Evolutionary conservation across 805 yeast species (phyloP), one percentile per base, ranked within the genome.

Genomic region (Hanseniaspora occidentalis): DNA sequence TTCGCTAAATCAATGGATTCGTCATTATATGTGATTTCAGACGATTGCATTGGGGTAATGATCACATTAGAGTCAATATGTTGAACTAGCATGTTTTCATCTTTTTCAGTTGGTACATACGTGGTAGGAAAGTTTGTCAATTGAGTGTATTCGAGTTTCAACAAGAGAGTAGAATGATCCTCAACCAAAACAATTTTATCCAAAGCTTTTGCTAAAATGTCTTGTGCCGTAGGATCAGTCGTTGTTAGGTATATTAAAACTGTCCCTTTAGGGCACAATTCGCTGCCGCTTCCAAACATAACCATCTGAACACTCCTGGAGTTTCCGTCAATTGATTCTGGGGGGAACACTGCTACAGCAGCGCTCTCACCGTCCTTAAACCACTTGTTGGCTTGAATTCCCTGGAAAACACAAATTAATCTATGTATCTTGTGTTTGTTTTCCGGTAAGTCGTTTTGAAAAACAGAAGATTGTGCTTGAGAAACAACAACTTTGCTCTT

Each of bases 361-460:
- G 89, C 79, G 35, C 77, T 70, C 64, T 89, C 97, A 38, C 76
- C 77, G 37, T 82, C 86, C 11, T 77, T 71, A 65, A 88, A 82
- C 97, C 97, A 89, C 64, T 86, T 94, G 39, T 70, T 72, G 65
- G 97, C n/a, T n/a, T n/a, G n/a, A n/a, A n/a, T n/a, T n/a, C n/a
- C n/a, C n/a, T n/a, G n/a, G n/a, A n/a, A n/a, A n/a, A n/a, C n/a
- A n/a, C n/a, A n/a, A 5, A 83, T 75, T 57, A 89, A 61, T 49
- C 96, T 73, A 39, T 86, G 79, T 25, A 83, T 68, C 50, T 77
- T 77, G 51, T 65, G 73, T 20, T 66, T 57, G 60, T 69, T 63
- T 47, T 60, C 51, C 42, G 75, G 64, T n/a, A n/a, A n/a, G n/a
- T n/a, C n/a, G 25, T 10, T 23, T 23, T 23, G 9, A 23, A 23